These are phyloP conservation scores for Diaporthe batatas DNA, from an alignment of 2,329 filamentous ascomycete species.

Conservation along the genomic window DNA sequence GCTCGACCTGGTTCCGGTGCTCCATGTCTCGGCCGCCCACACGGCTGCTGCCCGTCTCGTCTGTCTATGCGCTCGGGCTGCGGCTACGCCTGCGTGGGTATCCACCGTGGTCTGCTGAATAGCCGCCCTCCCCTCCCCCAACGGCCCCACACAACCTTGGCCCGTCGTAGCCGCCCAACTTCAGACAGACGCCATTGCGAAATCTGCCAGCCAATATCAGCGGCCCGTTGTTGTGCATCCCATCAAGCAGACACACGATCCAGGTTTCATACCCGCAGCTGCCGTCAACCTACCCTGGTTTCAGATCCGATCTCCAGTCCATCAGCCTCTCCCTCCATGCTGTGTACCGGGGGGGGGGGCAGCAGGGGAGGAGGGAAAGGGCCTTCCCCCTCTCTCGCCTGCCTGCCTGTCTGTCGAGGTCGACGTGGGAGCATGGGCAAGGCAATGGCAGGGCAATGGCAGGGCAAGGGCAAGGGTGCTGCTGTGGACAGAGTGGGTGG, in stretches of 20 bases:
- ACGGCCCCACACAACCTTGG: slow-evolving; percentile 45
- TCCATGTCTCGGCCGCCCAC: slow-evolving; percentile 21
- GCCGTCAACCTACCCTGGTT: slow-evolving; percentile 39
- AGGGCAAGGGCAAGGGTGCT: not conserved
- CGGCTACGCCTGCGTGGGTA: slow-evolving; percentile 26
- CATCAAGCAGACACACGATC: slow-evolving; percentile 63
- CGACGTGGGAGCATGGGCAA: slow-evolving; percentile 3
- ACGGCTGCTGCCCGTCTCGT: slow-evolving; percentile 18
- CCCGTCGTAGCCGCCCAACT: slow-evolving; percentile 60
- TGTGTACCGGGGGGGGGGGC: not conserved
- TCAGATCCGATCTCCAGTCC: slow-evolving; percentile 34
- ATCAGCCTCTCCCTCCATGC: not conserved
- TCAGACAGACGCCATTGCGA: slow-evolving; percentile 63
- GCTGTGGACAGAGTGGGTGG: not conserved
- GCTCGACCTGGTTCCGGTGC: slow-evolving; percentile 9
- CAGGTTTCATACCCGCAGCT: slow-evolving; percentile 64
- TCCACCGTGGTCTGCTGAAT: slow-evolving; percentile 24
- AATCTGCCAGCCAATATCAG: slow-evolving; percentile 65
- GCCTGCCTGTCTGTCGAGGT: slow-evolving; percentile 7
- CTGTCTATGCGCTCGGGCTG: slow-evolving; percentile 6
- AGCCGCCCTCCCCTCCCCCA: slow-evolving; percentile 37
- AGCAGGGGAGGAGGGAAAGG: not conserved
- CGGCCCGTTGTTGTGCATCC: slow-evolving; percentile 56
- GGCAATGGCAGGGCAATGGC: no score
- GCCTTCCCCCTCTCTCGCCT: not conserved